phyloP scores from a whole-genome alignment of 129 eudicot species.

The Pittosporum tobira region DNA sequence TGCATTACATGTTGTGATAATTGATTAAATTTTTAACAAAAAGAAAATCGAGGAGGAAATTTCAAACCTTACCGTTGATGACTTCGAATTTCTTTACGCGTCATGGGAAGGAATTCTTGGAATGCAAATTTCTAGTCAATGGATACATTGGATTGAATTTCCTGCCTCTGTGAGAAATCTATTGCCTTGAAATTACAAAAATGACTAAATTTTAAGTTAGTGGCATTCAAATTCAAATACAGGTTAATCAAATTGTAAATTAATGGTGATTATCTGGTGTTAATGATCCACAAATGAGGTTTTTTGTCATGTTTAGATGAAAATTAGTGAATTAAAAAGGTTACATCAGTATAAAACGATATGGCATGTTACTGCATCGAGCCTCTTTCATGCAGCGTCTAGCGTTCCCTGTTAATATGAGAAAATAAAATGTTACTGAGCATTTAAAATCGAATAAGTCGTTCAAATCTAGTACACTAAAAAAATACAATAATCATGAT shows the following conservation, averaged over 20 bases:
- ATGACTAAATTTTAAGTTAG: too few relatives aligned
- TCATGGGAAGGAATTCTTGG: background rate
- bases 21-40: background rate
- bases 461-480: too few relatives aligned
- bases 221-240: too few relatives aligned
- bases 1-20: background rate
- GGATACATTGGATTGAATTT: too few relatives aligned
- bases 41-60: background rate
- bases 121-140: background rate
- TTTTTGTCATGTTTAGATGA: conserved; percentile 6
- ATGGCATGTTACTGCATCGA: too few relatives aligned
- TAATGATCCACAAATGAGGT: conserved; percentile 6
- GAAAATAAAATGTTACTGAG: too few relatives aligned
- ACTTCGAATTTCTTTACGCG: background rate
- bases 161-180: background rate
- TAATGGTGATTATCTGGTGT: conserved; percentile 1
- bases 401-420: too few relatives aligned
- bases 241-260: background rate
- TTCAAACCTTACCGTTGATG: background rate
- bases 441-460: too few relatives aligned
- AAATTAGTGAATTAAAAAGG: too few relatives aligned
- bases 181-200: background rate
- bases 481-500: too few relatives aligned
- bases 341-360: too few relatives aligned
- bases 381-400: too few relatives aligned